Percentiles rank a stretch among this genome's conserved stretches.
Evolutionary conservation across 1,284 basidiomycete genomes (phyloP).

Genomic region (Tilletiaria anomala): DNA sequence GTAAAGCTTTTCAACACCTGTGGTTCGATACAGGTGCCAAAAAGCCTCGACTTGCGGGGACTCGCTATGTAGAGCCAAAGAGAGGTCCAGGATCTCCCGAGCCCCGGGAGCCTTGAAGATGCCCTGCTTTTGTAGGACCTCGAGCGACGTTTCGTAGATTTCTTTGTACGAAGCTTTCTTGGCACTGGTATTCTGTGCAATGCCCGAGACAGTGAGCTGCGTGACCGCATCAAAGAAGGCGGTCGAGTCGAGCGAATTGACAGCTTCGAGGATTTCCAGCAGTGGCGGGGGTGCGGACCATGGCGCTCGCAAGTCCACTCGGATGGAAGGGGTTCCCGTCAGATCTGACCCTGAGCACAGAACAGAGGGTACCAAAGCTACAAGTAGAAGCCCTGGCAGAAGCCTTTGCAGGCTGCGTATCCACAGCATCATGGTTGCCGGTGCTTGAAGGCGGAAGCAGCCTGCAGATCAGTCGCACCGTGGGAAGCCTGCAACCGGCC

Average conservation of each 20-base stretch:
- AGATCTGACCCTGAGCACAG: too few species aligned
- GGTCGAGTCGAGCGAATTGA: slow-evolving; percentile 9
- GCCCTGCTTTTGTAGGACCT: neutral
- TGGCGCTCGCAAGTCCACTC: slow-evolving; percentile 60
- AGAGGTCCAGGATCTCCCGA: slow-evolving; percentile 16
- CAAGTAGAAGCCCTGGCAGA: too few species aligned
- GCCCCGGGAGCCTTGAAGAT: slow-evolving; percentile 1
- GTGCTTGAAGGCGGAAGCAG: too few species aligned
- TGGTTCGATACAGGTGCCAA: slow-evolving; percentile 19
- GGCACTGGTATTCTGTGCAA: neutral
- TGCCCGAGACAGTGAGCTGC: slow-evolving; percentile 6
- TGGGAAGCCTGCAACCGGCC: too few species aligned
- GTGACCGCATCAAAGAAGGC: slow-evolving; percentile 19
- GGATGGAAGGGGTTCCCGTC: slow-evolving; percentile 53
- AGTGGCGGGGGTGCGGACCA: slow-evolving; percentile 63
- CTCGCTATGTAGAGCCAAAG: slow-evolving; percentile 20
- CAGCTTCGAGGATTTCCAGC: slow-evolving; percentile 66
- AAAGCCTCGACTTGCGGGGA: slow-evolving; percentile 25
- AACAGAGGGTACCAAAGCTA: too few species aligned
- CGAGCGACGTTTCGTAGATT: slow-evolving; percentile 3
- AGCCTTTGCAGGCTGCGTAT: too few species aligned
- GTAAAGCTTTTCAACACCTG: slow-evolving; percentile 7
- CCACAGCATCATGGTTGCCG: too few species aligned
- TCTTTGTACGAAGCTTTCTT: slow-evolving; percentile 1
- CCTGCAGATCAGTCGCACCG: too few species aligned